Evolutionary conservation across 225 moss, liverwort and hornwort species (phyloP), one percentile per base, ranked within the genome.

Genomic region (Polytrichum formosum): DNA sequence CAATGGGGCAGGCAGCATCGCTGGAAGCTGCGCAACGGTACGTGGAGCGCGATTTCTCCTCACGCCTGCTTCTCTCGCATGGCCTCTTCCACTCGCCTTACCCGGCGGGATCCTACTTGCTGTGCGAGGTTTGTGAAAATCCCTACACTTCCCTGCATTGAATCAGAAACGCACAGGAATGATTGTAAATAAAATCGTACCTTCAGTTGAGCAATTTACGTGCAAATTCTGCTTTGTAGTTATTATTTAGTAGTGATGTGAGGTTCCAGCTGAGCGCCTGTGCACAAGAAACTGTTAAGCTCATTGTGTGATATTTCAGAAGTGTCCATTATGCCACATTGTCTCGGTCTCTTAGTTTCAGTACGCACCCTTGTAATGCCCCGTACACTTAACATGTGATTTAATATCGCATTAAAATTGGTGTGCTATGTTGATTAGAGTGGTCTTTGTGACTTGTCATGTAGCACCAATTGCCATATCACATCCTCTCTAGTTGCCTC

Each of bases 31-130:
- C 83, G 74, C 80, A 83, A 37, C 80, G 72, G 68, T 76, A 76
- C 53, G 71, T 83, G 80, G 80, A 80, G 64, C 80, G 74, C 30
- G 91, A 92, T 76, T 81, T 90, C 35, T 84, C 88, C 62, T 80
- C 85, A 60, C 85, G 92, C 70, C 72, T 92, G 64, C 72, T 92
- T 68, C 84, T 92, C 67, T 86, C 86, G 76, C 90, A 92, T 61
- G 86, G 88, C 28, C 80, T 92, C 61, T 92, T 82, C 56, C 82
- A 86, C 70, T 83, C 86, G 76, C 84, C 88, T 65, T 82, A 75
- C 19, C 74, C 81, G 64, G 67, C 55, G 4, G 90, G 92, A 60
- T 83, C 88, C 7, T 88, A 82, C 10, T 76, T 80, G n/a, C 74
- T 92, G 65, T 92, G 88, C 78, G 86, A 92, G 90, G 90, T 90